phyloP scores from a whole-genome alignment of 371 early-diverging fungal species.

The Rhizopus arrhizus region DNA sequence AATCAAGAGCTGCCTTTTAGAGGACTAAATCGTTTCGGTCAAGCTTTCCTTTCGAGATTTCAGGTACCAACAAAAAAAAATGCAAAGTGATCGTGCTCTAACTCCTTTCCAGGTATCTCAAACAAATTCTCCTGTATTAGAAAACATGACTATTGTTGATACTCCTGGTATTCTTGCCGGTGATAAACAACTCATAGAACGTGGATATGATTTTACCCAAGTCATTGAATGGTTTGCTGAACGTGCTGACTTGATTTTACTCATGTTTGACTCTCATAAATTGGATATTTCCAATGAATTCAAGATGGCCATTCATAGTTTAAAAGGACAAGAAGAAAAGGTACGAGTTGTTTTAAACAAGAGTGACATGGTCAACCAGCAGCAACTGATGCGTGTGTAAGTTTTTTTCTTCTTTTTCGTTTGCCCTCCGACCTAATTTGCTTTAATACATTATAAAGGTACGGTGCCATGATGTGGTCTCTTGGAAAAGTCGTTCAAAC shows the following conservation, averaged over 20 bases:
- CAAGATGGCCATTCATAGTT: constrained; percentile 75
- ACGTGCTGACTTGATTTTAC: constrained; percentile 82
- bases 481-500: constrained; percentile 86
- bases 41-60: constrained; percentile 79
- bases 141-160: constrained; percentile 84
- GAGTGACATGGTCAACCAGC: constrained; percentile 82
- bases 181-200: constrained; percentile 78
- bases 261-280: constrained; percentile 88
- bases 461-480: constrained; percentile 95
- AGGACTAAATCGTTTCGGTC: constrained; percentile 77
- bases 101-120: constrained; percentile 62
- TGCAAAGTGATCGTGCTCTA: too few relatives aligned
- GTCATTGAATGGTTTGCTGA: constrained; percentile 89
- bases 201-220: constrained; percentile 83
- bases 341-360: constrained; percentile 86
- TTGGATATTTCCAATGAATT: constrained; percentile 91
- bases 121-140: constrained; percentile 70
- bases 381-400: constrained; percentile 84
- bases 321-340: constrained; percentile 87
- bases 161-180: constrained; percentile 89
- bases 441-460: constrained; percentile 16
- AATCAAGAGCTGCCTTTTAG: constrained; percentile 79
- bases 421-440: too few relatives aligned
- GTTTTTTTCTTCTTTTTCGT: too few relatives aligned
- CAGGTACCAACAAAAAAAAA: constrained; percentile 53